Evolutionary conservation across 2,329 filamentous ascomycete genomes (phyloP).

Genomic region (Onygenales sp.): DNA sequence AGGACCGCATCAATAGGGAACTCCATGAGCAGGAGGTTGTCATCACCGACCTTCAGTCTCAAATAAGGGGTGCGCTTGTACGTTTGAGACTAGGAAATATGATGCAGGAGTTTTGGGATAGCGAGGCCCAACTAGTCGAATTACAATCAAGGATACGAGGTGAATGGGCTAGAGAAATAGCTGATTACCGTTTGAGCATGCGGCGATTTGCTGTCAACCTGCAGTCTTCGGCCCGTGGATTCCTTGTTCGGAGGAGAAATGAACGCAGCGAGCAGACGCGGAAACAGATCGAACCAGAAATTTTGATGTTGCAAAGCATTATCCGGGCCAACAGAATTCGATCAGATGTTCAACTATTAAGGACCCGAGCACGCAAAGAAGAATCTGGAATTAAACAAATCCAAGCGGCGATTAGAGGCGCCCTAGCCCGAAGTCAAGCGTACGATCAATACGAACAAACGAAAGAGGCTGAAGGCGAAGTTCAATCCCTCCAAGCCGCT

Average conservation of each 20-base stretch:
- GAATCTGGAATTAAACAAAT: constrained; percentile 38
- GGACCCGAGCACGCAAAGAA: constrained; percentile 28
- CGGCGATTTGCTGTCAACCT: constrained; percentile 66
- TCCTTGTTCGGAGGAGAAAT: constrained; percentile 58
- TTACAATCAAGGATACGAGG: constrained; percentile 81
- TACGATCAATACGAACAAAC: constrained; percentile 50
- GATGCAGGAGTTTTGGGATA: constrained; percentile 87
- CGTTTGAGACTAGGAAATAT: constrained; percentile 66
- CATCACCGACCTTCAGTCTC: constrained; percentile 75
- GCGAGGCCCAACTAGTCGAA: constrained; percentile 66
- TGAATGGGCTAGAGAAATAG: constrained; percentile 75
- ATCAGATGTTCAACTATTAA: constrained; percentile 33
- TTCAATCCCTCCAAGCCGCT: constrained; percentile 45
- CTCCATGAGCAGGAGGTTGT: constrained; percentile 63
- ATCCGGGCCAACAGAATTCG: constrained; percentile 49
- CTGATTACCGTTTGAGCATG: constrained; percentile 76
- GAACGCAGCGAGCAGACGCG: constrained; percentile 60
- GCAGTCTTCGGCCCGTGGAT: constrained; percentile 70
- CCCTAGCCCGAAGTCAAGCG: constrained; percentile 31
- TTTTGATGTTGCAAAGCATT: constrained; percentile 74
- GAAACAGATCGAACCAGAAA: constrained; percentile 59
- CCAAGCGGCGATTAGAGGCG: constrained; percentile 48
- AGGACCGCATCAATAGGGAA: constrained; percentile 77
- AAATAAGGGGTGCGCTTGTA: constrained; percentile 70
- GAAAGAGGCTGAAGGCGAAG: constrained; percentile 53